phyloP scores from a whole-genome alignment of 2,329 filamentous ascomycete species.

The Claviceps africana region DNA sequence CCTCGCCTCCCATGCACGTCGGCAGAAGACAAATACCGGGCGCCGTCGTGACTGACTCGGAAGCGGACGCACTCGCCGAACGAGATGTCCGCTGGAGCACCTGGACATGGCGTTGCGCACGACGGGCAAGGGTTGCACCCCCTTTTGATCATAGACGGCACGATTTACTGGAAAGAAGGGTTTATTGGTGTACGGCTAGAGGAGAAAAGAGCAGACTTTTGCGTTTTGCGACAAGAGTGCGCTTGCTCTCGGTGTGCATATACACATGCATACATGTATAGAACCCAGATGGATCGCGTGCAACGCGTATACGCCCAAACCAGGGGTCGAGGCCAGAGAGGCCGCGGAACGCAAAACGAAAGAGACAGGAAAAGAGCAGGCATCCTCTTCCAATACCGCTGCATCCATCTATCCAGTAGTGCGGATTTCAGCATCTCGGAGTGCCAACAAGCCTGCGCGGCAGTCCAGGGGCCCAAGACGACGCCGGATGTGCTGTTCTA shows the following conservation, averaged over 20 bases:
- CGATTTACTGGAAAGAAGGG: not conserved
- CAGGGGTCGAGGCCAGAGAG: not conserved
- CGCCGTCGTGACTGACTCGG: no score
- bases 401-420: not conserved
- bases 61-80: no score
- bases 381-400: not conserved
- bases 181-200: not conserved
- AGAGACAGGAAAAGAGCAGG: not conserved
- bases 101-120: no score
- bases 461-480: conserved; percentile 9
- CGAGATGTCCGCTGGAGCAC: no score
- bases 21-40: no score
- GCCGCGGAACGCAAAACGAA: not conserved
- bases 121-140: no score
- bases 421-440: conserved; percentile 22
- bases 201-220: not conserved
- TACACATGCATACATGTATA: not conserved
- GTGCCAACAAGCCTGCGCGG: conserved; percentile 10
- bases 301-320: not conserved
- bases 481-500: conserved; percentile 11
- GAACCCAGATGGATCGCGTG: not conserved
- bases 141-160: no score
- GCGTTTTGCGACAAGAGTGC: not conserved
- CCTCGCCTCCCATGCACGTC: no score
- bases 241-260: not conserved